phyloP scores from a whole-genome alignment of 2,329 filamentous ascomycete genomes.

The Aquanectria penicillioides region DNA sequence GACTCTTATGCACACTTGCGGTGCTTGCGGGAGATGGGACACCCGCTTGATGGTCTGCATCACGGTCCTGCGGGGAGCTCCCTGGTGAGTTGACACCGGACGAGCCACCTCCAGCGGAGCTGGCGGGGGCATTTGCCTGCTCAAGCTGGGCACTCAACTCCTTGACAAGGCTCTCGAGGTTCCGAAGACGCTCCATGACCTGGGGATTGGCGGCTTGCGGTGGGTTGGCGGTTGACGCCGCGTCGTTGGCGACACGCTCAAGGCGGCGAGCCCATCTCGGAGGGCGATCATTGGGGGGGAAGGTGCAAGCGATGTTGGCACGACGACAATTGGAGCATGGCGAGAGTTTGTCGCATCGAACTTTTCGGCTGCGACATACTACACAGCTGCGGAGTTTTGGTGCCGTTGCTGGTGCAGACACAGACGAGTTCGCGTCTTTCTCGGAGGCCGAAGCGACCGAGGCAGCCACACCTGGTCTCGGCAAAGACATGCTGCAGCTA shows the following conservation, averaged over 20 bases:
- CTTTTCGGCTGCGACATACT: constrained; percentile 64
- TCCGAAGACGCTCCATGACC: constrained; percentile 60
- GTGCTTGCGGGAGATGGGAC: constrained; percentile 2
- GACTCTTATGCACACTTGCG: constrained; percentile 49
- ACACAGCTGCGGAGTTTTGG: constrained; percentile 59
- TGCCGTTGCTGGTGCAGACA: constrained; percentile 1
- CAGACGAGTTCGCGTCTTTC: constrained; percentile 35
- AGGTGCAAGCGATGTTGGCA: constrained; percentile 61
- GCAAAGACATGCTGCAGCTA: neutral
- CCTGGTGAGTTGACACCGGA: constrained; percentile 43
- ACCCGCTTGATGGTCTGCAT: constrained; percentile 21
- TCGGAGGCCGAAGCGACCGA: constrained; percentile 35
- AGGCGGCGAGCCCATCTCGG: constrained; percentile 66
- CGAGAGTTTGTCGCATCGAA: constrained; percentile 65
- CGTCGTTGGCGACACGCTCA: constrained; percentile 49
- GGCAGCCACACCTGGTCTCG: constrained; percentile 18
- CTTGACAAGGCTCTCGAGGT: constrained; percentile 61
- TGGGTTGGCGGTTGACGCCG: constrained; percentile 41
- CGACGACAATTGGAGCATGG: constrained; percentile 67
- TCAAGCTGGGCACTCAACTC: constrained; percentile 58
- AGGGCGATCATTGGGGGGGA: constrained; percentile 59
- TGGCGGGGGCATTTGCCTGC: constrained; percentile 48
- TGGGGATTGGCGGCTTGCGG: constrained; percentile 42
- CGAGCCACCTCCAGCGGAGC: constrained; percentile 38
- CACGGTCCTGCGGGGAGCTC: constrained; percentile 37